These are phyloP conservation scores for Dendrobium catenatum DNA, from an alignment of 106 monocot species.

Conservation along the genomic window DNA sequence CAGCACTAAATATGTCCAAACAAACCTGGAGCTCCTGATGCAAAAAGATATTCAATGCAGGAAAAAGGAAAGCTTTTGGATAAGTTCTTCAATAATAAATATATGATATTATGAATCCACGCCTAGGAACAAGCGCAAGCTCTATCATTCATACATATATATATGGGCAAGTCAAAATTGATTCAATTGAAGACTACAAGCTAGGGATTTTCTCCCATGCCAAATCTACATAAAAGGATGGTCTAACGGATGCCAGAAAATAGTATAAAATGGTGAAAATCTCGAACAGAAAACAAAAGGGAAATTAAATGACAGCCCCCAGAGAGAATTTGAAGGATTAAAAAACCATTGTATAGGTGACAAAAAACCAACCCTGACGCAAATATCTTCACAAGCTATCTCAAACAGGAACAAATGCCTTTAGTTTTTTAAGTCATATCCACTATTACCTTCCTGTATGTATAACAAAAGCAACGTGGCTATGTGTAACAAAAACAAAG, in stretches of 20 bases:
- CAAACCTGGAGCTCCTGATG: no score
- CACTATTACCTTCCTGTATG: neutral
- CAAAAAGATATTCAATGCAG: no score
- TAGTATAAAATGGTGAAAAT: neutral
- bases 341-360: neutral
- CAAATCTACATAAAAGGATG: neutral
- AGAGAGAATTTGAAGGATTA: no score
- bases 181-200: neutral
- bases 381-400: neutral
- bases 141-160: no score
- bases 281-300: neutral
- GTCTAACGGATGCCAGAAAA: neutral
- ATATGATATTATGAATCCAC: neutral
- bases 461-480: neutral
- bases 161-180: neutral
- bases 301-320: neutral
- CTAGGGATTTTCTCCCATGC: no score
- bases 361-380: no score
- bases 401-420: slow-evolving; percentile 5
- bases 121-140: neutral
- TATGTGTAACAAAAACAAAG: no score
- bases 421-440: neutral
- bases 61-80: no score
- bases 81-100: neutral
- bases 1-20: no score